Percentiles rank a stretch among this genome's conserved stretches.
These are phyloP conservation scores for Talaromyces sp. DNA, from an alignment of 2,329 filamentous ascomycete genomes.

Conservation along the genomic window DNA sequence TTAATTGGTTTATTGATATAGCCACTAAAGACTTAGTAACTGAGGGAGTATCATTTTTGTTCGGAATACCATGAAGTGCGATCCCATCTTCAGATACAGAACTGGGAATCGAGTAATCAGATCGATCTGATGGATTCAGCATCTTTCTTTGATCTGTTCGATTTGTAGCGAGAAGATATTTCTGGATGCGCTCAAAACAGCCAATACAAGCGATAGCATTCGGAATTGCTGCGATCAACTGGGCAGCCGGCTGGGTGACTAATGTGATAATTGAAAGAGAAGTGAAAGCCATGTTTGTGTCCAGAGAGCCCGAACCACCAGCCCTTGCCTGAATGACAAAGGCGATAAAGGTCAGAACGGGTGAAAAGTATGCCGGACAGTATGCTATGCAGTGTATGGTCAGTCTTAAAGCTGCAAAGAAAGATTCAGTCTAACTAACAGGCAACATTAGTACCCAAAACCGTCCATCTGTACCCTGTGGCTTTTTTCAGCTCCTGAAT, in stretches of 20 bases:
- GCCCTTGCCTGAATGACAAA: slow-evolving; percentile 20
- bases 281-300: slow-evolving; percentile 27
- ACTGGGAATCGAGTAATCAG: background rate
- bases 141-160: background rate
- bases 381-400: slow-evolving; percentile 27
- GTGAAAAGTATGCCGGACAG: slow-evolving; percentile 14
- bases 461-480: background rate
- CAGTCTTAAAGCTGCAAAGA: background rate
- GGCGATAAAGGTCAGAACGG: slow-evolving; percentile 24
- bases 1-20: background rate
- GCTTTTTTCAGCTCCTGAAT: slow-evolving; percentile 4
- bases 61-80: background rate
- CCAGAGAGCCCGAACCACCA: slow-evolving; percentile 22
- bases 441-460: background rate
- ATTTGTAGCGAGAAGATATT: background rate
- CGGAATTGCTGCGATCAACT: slow-evolving; percentile 23
- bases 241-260: slow-evolving; percentile 24
- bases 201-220: slow-evolving; percentile 15
- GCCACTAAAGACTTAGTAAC: background rate
- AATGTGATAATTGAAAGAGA: slow-evolving; percentile 27
- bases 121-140: background rate
- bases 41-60: background rate
- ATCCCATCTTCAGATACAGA: background rate
- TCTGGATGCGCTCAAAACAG: slow-evolving; percentile 24
- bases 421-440: background rate